Base-by-base conservation (phyloP, 768 basidiomycete genomes). In the Leucocoprinus sp. region DNA sequence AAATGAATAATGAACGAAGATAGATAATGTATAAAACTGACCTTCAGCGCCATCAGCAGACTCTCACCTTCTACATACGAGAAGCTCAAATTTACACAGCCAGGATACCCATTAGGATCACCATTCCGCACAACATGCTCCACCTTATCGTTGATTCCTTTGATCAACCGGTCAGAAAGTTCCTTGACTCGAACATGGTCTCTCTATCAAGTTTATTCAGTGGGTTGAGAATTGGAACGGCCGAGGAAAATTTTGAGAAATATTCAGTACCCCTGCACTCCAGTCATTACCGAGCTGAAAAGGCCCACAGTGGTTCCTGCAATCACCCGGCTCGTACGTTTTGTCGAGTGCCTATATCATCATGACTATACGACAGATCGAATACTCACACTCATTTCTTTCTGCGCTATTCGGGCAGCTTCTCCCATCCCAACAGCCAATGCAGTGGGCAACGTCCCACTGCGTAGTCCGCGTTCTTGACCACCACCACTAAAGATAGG, bases 61-160 rank as follows among this genome's bases (percentile, higher is more conserved):
- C 88, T 92, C 66, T 98, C 95, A 18, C 95, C 95, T 62, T 98
- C 95, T 28, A 98, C 93, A 59, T 96, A 98, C 2, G 93, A 80
- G 60, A 97, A 97, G 52, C 86, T 90, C 34, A 97, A 74, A 63
- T 97, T 97, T 60, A 97, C 78, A 61, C 96, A 99, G 31, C 96
- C 96, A 0, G 93, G 83, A 64, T 95, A 99, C 17, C 96, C 96
- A 47, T 82, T 72, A 0, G 74, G 66, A 60, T 97, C 95, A 9
- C 96, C 96, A 57, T 99, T 99, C 29, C 96, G 81, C 35, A 95
- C 82, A 46, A 99, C 91, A 54, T 88, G 81, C 52, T 92, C 89
- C 17, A 97, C 85, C 53, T 85, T 72, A 2, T 80, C 70, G 48
- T 86, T 85, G 62, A 99, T 88, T 48, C 81, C 80, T 28, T 78